Evolutionary conservation across 305 asterid species (phyloP).

Genomic region (Fraxinus floribunda): DNA sequence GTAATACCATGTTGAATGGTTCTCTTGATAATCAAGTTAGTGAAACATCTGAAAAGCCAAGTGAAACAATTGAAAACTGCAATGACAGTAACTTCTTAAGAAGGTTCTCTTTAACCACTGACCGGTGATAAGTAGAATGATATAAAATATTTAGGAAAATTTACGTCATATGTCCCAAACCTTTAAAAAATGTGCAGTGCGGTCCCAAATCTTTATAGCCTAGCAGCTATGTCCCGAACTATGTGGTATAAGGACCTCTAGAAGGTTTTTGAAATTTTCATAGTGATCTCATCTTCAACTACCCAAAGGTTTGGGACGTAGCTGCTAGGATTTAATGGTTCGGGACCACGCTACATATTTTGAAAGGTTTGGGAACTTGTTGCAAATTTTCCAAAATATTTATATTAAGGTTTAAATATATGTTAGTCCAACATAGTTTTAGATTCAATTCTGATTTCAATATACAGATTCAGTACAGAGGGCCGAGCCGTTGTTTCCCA

Average conservation of each 20-base stretch:
- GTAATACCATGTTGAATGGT: slow-evolving; percentile 29
- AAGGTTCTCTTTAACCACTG: slow-evolving; percentile 54
- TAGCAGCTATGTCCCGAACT: not conserved
- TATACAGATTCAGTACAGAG: slow-evolving; percentile 65
- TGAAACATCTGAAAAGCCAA: slow-evolving; percentile 46
- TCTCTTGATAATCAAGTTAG: slow-evolving; percentile 31
- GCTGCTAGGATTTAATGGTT: not conserved
- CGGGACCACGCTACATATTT: not conserved
- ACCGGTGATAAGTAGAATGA: slow-evolving; percentile 18
- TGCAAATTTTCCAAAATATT: not conserved
- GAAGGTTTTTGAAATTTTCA: not conserved
- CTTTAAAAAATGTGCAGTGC: not conserved
- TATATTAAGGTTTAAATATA: not conserved
- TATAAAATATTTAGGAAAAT: not conserved
- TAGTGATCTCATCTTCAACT: not conserved
- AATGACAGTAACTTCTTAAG: slow-evolving; percentile 56
- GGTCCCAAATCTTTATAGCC: not conserved
- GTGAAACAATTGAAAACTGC: slow-evolving; percentile 44
- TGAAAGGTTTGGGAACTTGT: not conserved
- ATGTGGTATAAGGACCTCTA: not conserved
- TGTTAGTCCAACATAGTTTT: slow-evolving; percentile 1
- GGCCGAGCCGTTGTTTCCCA: slow-evolving; percentile 78
- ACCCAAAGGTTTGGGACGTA: not conserved
- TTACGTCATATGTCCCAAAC: not conserved
- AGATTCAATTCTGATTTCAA: slow-evolving; percentile 16